Evolutionary conservation across 371 early-diverging fungal genomes (phyloP), one percentile per base, ranked within the genome.

Genomic region (Gilbertella persicaria): DNA sequence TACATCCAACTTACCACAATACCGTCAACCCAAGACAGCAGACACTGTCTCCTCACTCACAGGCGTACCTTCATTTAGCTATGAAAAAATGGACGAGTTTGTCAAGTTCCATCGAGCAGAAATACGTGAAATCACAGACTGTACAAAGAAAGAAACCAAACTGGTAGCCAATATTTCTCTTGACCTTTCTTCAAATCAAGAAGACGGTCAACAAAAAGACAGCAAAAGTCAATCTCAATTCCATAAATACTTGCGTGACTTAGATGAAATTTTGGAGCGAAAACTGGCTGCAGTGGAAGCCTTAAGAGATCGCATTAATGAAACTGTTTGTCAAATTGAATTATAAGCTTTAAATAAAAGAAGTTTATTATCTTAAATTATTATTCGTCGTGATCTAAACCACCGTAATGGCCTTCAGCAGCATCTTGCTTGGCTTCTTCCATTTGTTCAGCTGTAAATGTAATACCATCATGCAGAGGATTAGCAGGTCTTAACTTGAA

Each of bases 91-190:
- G 53, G 88, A 93, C 20, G 79, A 85, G 4, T 84, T 95, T 54
- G 80, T 93, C 8, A 84, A 79, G 16, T 73, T 80, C 46, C 96
- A 95, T 54, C 85, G 94, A 4, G 80, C 84, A 19, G 89, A 94
- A 66, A 77, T 96, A 40, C 83, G 90, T 5, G 84, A 91, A 35
- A 83, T 86, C 4, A 85, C 86, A 12, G 96, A 95, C 52, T 76
- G 85, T 38, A 82, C 84, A 20, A 91, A 90, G 56, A 70, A 78
- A 38, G 96, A 97, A 69, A 89, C 88, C 45, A 86, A 86, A 62
- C 73, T 94, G 30, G 71, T 95, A 9, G 87, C 88, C 35, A 82
- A 87, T 29, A 82, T 92, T 48, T 83, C 91, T 16, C 55, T 80
- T 20, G 68, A 71, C 28, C 37, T 77, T 23, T 60, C 68, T 8